Evolutionary conservation across 495 filamentous ascomycete genomes (phyloP).

Genomic region (Talaromyces adpressus): DNA sequence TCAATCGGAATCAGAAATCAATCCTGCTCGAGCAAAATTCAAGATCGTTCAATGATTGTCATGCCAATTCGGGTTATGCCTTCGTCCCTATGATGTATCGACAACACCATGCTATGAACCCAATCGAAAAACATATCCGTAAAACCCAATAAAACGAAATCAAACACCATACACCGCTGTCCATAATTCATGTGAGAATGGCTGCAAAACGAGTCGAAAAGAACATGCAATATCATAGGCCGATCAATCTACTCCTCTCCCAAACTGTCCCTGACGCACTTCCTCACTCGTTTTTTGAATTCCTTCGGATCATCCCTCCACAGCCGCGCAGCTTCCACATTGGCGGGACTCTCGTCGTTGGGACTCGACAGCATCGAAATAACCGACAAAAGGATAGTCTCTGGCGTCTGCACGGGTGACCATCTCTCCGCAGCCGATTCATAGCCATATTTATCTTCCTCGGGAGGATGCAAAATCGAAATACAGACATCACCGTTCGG

Average conservation of each 20-base stretch:
- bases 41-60: background rate
- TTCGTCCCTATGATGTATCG: background rate
- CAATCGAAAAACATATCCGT: background rate
- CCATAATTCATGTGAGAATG: background rate
- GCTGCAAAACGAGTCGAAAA: background rate
- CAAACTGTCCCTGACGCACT: conserved; percentile 76
- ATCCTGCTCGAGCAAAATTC: background rate
- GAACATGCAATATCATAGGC: background rate
- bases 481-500: conserved; percentile 87
- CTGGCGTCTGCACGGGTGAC: conserved; percentile 95
- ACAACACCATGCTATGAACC: background rate
- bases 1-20: background rate
- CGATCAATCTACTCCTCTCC: conserved; percentile 53
- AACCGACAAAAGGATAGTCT: conserved; percentile 87
- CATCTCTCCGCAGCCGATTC: conserved; percentile 88
- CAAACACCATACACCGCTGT: background rate
- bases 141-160: background rate
- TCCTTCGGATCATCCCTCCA: conserved; percentile 81
- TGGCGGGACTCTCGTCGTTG: conserved; percentile 93
- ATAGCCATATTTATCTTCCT: conserved; percentile 94
- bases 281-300: conserved; percentile 68
- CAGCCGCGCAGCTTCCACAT: conserved; percentile 83
- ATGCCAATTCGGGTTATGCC: background rate
- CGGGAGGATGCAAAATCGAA: conserved; percentile 91
- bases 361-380: conserved; percentile 90